A percentile compares a stretch with the other conserved stretches of the same genome.
phyloP scores from a whole-genome alignment of 768 basidiomycete species.

The Trametes cubensis region DNA sequence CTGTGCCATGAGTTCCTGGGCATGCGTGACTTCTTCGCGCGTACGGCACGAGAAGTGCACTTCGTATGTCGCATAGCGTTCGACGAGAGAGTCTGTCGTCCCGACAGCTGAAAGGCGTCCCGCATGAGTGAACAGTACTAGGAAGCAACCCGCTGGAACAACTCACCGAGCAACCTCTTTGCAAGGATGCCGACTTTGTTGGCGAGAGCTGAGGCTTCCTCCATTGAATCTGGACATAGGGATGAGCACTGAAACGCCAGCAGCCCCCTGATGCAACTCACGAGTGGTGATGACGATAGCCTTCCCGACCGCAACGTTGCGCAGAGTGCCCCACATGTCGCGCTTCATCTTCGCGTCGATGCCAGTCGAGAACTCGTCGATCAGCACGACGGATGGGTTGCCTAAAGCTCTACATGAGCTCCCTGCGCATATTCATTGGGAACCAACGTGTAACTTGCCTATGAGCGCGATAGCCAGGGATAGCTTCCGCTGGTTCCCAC shows the following conservation, averaged over 20 bases:
- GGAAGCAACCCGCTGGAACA: not conserved
- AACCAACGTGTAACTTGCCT: slow-evolving; percentile 43
- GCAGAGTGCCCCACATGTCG: slow-evolving; percentile 79
- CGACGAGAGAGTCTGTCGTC: slow-evolving; percentile 61
- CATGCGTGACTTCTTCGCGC: slow-evolving; percentile 58
- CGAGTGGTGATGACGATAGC: slow-evolving; percentile 75
- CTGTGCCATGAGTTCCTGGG: slow-evolving; percentile 61
- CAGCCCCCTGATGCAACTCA: slow-evolving; percentile 44
- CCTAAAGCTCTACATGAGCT: slow-evolving; percentile 41
- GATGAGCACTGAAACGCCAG: no score
- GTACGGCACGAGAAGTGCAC: slow-evolving; percentile 73
- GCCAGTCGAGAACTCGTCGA: slow-evolving; percentile 84
- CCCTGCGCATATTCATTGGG: not conserved
- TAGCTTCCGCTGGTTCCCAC: slow-evolving; percentile 80
- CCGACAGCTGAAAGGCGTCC: slow-evolving; percentile 55
- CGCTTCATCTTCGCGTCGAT: slow-evolving; percentile 84
- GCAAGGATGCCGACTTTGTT: slow-evolving; percentile 79
- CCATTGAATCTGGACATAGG: slow-evolving; percentile 72
- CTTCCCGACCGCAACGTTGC: slow-evolving; percentile 65
- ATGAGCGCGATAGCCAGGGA: slow-evolving; percentile 77
- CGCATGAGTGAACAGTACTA: slow-evolving; percentile 1
- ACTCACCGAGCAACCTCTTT: slow-evolving; percentile 64
- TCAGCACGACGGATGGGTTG: slow-evolving; percentile 75
- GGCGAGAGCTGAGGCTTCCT: slow-evolving; percentile 78
- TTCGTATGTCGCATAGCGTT: slow-evolving; percentile 74